phyloP scores from a whole-genome alignment of 257 asterid species.

The Vinca minor region DNA sequence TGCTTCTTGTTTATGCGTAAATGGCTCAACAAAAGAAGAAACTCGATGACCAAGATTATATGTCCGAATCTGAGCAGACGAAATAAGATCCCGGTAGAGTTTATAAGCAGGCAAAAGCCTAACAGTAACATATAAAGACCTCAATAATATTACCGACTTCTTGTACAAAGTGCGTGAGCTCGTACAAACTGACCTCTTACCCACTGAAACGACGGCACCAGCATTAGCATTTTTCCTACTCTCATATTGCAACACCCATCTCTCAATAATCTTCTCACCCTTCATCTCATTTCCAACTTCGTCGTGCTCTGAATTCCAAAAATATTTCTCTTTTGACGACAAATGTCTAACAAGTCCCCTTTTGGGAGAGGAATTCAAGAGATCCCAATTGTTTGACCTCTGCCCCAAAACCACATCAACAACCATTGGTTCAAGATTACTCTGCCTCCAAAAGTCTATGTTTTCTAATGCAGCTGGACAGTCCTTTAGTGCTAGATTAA shows the following conservation, averaged over 20 bases:
- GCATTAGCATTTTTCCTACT: slow-evolving; percentile 40
- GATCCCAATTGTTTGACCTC: slow-evolving; percentile 50
- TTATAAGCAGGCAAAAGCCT: slow-evolving; percentile 87
- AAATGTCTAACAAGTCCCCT: slow-evolving; percentile 23
- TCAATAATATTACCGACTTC: slow-evolving; percentile 55
- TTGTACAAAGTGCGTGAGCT: slow-evolving; percentile 54
- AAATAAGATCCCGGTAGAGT: slow-evolving; percentile 64
- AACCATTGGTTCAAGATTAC: slow-evolving; percentile 71
- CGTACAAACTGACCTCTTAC: slow-evolving; percentile 44
- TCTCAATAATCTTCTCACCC: slow-evolving; percentile 65
- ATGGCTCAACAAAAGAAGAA: slow-evolving; percentile 76
- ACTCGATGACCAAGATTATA: slow-evolving; percentile 67
- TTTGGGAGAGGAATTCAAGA: slow-evolving; percentile 43
- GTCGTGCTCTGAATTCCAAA: slow-evolving; percentile 48
- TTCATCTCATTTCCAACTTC: slow-evolving; percentile 38
- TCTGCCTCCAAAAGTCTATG: slow-evolving; percentile 81
- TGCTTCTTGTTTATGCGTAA: slow-evolving; percentile 70
- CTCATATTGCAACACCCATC: slow-evolving; percentile 85
- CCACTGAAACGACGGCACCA: slow-evolving; percentile 32
- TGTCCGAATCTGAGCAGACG: slow-evolving; percentile 49
- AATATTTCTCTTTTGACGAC: slow-evolving; percentile 35
- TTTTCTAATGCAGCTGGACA: slow-evolving; percentile 84
- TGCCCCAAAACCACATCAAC: slow-evolving; percentile 64
- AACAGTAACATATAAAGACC: slow-evolving; percentile 67
- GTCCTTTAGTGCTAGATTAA: slow-evolving; percentile 69